Conservation (phyloP, 2,329 filamentous ascomycete genomes). For the Leptodontidium sp. region DNA sequence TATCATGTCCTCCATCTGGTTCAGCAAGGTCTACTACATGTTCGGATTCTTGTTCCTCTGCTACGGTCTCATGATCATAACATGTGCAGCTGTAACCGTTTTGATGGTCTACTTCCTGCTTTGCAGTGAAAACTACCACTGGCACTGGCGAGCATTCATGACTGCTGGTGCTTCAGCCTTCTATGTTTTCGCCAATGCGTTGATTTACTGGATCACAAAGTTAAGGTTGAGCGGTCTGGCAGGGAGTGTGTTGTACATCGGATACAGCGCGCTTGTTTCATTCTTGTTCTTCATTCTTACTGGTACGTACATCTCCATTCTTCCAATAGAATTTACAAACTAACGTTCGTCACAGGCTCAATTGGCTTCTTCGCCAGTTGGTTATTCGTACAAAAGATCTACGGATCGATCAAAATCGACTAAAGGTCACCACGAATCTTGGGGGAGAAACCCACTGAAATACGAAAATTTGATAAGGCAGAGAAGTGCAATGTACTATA, state of each 20-base stretch:
- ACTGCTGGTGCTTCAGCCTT: conserved; percentile 88
- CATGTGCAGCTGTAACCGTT: conserved; percentile 89
- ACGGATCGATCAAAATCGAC: conserved; percentile 98
- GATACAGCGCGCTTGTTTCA: conserved; percentile 89
- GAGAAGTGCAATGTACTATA: conserved; percentile 7
- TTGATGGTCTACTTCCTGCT: conserved; percentile 96
- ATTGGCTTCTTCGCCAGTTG: conserved; percentile 97
- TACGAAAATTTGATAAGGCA: background rate
- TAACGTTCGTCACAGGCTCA: conserved; percentile 67
- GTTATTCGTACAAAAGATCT: conserved; percentile 93
- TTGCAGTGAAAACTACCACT: conserved; percentile 97
- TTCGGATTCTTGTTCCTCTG: conserved; percentile 98
- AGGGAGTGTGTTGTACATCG: conserved; percentile 89
- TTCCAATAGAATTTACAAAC: background rate
- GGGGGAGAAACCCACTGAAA: background rate
- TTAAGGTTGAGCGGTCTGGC: conserved; percentile 85
- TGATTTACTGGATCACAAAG: conserved; percentile 91
- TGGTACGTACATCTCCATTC: conserved; percentile 67
- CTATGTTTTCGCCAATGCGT: conserved; percentile 91
- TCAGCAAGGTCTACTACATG: conserved; percentile 99
- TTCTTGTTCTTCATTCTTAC: conserved; percentile 94
- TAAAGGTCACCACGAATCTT: conserved; percentile 50
- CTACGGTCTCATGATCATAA: conserved; percentile 97
- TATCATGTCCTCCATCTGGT: conserved; percentile 99
- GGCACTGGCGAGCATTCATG: conserved; percentile 96